Evolutionary conservation across 208 protist species (phyloP).

Genomic region (Acanthamoeba culbertsoni): DNA sequence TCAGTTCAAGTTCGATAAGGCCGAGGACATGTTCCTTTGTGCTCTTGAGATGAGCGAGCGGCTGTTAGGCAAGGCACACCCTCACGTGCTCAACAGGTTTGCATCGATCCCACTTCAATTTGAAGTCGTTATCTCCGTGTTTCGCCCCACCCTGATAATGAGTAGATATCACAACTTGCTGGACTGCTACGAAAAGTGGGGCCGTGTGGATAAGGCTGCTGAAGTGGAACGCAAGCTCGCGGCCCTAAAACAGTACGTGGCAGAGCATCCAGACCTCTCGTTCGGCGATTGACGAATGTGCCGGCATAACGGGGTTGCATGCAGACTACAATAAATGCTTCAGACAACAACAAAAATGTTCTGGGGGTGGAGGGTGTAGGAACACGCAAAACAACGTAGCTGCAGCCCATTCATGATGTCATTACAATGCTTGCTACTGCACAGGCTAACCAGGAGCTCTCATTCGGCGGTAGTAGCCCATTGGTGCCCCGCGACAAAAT

Average conservation of each 20-base stretch:
- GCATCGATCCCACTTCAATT: neutral
- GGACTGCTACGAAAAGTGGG: slow-evolving; percentile 36
- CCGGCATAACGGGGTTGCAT: too few species aligned
- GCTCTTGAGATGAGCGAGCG: slow-evolving; percentile 43
- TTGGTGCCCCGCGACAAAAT: too few species aligned
- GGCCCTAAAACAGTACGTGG: neutral
- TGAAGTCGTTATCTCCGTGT: neutral
- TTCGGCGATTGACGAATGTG: neutral
- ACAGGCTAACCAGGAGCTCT: too few species aligned
- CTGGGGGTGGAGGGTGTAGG: too few species aligned
- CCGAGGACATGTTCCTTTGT: slow-evolving; percentile 20
- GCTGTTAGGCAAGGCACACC: neutral
- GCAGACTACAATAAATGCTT: too few species aligned
- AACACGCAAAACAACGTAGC: too few species aligned
- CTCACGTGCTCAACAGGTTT: neutral
- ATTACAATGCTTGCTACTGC: too few species aligned
- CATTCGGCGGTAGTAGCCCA: too few species aligned
- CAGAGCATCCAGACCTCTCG: neutral
- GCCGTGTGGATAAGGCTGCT: neutral
- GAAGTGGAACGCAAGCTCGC: neutral
- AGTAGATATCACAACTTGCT: neutral
- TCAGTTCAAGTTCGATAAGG: slow-evolving; percentile 54
- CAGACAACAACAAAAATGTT: too few species aligned
- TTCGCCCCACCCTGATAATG: too few species aligned
- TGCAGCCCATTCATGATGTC: too few species aligned